Conservation (phyloP, 2,329 filamentous ascomycete species). For the Neonectria neomacrospora region DNA sequence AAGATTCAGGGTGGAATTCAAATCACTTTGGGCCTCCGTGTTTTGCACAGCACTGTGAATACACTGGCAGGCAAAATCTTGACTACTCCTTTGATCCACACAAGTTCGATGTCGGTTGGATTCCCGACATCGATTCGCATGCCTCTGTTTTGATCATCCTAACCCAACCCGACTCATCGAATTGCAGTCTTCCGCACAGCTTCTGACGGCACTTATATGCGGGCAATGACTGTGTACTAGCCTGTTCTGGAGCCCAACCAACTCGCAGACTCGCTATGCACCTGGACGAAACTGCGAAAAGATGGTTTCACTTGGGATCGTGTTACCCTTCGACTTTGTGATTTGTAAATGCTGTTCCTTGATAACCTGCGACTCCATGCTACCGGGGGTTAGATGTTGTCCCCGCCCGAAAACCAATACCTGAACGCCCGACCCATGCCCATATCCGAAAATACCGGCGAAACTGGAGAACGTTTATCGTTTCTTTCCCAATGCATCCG, state of each 20-base stretch:
- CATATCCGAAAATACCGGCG: constrained; percentile 12
- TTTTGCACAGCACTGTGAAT: constrained; percentile 19
- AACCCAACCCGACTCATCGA: background rate
- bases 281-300: background rate
- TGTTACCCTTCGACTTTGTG: background rate
- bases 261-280: background rate
- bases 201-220: constrained; percentile 24
- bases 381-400: background rate
- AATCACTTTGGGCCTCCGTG: constrained; percentile 16
- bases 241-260: background rate
- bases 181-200: constrained; percentile 6
- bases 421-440: constrained; percentile 9
- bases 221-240: background rate
- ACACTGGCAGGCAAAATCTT: constrained; percentile 9
- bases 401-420: background rate
- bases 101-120: background rate
- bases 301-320: background rate
- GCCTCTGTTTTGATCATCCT: background rate
- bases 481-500: constrained; percentile 54
- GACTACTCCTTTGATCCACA: background rate
- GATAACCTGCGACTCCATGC: constrained; percentile 11
- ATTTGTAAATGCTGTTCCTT: background rate
- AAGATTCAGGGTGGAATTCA: constrained; percentile 29
- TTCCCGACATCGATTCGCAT: constrained; percentile 15
- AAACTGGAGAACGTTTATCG: constrained; percentile 39